Evolutionary conservation across 306 rosid species (phyloP), one percentile per base, ranked within the genome.

Genomic region (Cucurbita ficifolia): DNA sequence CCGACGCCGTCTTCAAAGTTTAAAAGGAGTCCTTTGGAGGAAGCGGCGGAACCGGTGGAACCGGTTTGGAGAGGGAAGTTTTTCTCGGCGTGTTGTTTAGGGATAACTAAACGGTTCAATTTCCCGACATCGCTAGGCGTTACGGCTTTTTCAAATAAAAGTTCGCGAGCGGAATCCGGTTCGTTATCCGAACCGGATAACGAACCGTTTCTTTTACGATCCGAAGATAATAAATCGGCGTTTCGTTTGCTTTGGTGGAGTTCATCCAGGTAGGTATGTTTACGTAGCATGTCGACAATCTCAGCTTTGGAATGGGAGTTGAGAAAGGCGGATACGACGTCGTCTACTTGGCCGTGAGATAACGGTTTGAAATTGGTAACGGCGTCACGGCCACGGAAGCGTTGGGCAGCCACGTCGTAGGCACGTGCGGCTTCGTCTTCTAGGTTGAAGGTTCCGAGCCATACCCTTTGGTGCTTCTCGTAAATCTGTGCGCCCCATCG

Each of bases 401-500:
- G 77, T 36, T 87, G 96, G 0, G 97, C 97, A 0, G 97, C 99
- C 45, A 86, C 84, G 82, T 94, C 99, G 82, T 94, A 94, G 6
- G 96, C 96, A 13, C 62, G 79, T 0, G 99, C 99, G 3, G 99
- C 99, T 48, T 91, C 96, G 63, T 84, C 95, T 68, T 94, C 99
- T 53, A 85, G 87, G 81, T 94, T 94, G 84, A 94, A 94, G 10
- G 99, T 94, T 3, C 99, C 99, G 6, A 94, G 80, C 99, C 99
- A 94, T 5, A 94, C 99, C 8, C 99, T 85, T 80, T 91, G 99
- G 70, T 94, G 99, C 83, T 94, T 94, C 89, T 94, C 99, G 82
- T 94, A 94, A 85, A 94, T 94, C 96, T 94, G 99, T 0, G 99
- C 97, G 0, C 99, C 99, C 99, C 99, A 94, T 0, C 99, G 97